Evolutionary conservation across 2,329 filamentous ascomycete species (phyloP).

Genomic region (Sarocladiaceae sp.): DNA sequence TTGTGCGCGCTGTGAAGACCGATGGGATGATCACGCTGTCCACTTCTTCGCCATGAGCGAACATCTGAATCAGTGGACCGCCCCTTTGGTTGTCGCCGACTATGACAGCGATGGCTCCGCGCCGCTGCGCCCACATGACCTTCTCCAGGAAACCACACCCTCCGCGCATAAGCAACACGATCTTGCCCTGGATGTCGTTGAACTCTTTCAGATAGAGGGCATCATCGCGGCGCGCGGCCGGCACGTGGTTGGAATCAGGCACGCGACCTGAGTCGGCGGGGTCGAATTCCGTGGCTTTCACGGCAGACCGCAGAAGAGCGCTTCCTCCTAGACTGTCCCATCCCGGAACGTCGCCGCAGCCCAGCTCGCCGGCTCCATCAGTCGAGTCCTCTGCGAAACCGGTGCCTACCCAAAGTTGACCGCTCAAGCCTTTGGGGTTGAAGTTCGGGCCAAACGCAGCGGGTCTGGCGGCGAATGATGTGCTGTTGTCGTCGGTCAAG

Average conservation of each 20-base stretch:
- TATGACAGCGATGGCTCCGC: slow-evolving; percentile 84
- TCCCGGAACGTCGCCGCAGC: slow-evolving; percentile 90
- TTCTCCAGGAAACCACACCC: slow-evolving; percentile 97
- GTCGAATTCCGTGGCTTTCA: slow-evolving; percentile 15
- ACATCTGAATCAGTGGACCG: slow-evolving; percentile 92
- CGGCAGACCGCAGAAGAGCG: slow-evolving; percentile 13
- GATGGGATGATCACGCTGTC: slow-evolving; percentile 93
- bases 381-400: slow-evolving; percentile 80
- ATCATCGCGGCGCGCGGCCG: slow-evolving; percentile 44
- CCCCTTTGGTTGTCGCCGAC: slow-evolving; percentile 91
- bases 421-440: slow-evolving; percentile 72
- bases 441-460: slow-evolving; percentile 87
- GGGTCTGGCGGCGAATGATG: slow-evolving; percentile 88
- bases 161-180: slow-evolving; percentile 85
- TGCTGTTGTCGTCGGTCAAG: slow-evolving; percentile 96
- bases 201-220: slow-evolving; percentile 77
- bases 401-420: slow-evolving; percentile 88
- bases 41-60: slow-evolving; percentile 84
- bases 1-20: slow-evolving; percentile 91
- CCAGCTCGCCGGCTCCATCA: slow-evolving; percentile 75
- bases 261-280: background rate
- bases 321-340: slow-evolving; percentile 59
- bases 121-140: slow-evolving; percentile 91
- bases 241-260: background rate
- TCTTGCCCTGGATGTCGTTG: slow-evolving; percentile 88